These are phyloP conservation scores for Sphagnum magellanicum DNA, from an alignment of 228 moss, liverwort and hornwort genomes.

Conservation along the genomic window DNA sequence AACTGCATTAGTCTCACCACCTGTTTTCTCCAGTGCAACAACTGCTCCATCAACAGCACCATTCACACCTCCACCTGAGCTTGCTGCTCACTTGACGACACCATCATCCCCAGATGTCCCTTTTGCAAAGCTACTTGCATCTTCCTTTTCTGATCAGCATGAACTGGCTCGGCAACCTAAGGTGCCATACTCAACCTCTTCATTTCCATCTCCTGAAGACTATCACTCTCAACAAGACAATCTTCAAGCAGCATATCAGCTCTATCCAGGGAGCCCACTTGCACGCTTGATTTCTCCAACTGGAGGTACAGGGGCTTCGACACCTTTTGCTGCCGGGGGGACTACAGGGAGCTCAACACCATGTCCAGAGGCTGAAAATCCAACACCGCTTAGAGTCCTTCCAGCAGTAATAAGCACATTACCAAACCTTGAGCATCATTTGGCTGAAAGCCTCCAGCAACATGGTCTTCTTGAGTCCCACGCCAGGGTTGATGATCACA, in stretches of 20 bases:
- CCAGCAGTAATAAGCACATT: constrained; percentile 57
- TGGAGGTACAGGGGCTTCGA: constrained; percentile 76
- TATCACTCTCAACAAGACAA: constrained; percentile 71
- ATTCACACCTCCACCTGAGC: constrained; percentile 95
- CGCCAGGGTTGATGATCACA: constrained; percentile 45
- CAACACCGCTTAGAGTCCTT: constrained; percentile 54
- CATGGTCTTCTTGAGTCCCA: constrained; percentile 53
- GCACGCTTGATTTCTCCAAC: constrained; percentile 74
- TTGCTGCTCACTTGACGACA: constrained; percentile 82
- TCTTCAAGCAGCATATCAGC: constrained; percentile 77
- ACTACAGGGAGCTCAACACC: constrained; percentile 50
- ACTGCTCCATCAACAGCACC: constrained; percentile 99
- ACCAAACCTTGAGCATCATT: constrained; percentile 54
- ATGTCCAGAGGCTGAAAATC: constrained; percentile 50
- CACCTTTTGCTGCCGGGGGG: constrained; percentile 60
- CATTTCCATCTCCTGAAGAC: constrained; percentile 91
- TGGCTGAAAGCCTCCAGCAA: constrained; percentile 58
- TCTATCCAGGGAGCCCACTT: constrained; percentile 81
- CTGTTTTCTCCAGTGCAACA: constrained; percentile 87
- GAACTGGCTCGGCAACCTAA: constrained; percentile 62
- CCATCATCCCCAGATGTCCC: constrained; percentile 95
- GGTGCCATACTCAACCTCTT: constrained; percentile 75
- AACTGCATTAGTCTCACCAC: constrained; percentile 95
- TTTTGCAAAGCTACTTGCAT: constrained; percentile 81
- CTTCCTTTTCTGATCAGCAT: constrained; percentile 68